These are phyloP conservation scores for Rutidosis leptorrhynchoides DNA, from an alignment of 129 eudicot species.

Conservation along the genomic window DNA sequence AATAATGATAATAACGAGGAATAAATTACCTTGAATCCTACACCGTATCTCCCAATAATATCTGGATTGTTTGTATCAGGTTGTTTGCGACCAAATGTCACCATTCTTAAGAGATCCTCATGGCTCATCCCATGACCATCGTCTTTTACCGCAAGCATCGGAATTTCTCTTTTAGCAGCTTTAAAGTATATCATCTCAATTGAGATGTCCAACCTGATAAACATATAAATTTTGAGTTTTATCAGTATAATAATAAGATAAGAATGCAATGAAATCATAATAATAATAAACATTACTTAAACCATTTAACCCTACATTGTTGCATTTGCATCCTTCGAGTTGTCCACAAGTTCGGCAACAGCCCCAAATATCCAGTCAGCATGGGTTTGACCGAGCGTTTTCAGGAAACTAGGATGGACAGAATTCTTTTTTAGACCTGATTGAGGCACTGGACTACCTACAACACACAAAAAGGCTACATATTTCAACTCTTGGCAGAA, in stretches of 20 bases:
- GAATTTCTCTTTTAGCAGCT: too few species aligned
- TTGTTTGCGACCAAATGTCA: too few species aligned
- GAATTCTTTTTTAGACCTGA: slow-evolving; percentile 27
- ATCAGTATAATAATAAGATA: neutral
- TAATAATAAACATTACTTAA: neutral
- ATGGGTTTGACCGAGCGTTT: slow-evolving; percentile 67
- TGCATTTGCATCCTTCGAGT: slow-evolving; percentile 66
- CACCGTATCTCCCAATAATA: too few species aligned
- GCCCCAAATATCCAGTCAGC: slow-evolving; percentile 79
- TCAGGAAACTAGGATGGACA: slow-evolving; percentile 57
- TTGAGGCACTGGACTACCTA: neutral
- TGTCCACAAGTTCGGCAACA: slow-evolving; percentile 70
- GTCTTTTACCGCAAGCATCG: too few species aligned
- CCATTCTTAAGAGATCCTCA: too few species aligned
- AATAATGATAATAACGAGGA: too few species aligned
- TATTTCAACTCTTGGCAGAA: too few species aligned
- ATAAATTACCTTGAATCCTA: too few species aligned
- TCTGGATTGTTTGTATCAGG: too few species aligned
- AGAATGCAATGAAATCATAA: neutral
- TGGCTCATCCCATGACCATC: too few species aligned
- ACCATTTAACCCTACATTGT: slow-evolving; percentile 33
- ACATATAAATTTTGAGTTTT: neutral
- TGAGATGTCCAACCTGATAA: neutral
- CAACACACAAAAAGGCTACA: too few species aligned
- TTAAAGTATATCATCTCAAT: too few species aligned